These are phyloP conservation scores for Fusarium napiforme DNA, from an alignment of 2,329 filamentous ascomycete genomes.

Conservation along the genomic window DNA sequence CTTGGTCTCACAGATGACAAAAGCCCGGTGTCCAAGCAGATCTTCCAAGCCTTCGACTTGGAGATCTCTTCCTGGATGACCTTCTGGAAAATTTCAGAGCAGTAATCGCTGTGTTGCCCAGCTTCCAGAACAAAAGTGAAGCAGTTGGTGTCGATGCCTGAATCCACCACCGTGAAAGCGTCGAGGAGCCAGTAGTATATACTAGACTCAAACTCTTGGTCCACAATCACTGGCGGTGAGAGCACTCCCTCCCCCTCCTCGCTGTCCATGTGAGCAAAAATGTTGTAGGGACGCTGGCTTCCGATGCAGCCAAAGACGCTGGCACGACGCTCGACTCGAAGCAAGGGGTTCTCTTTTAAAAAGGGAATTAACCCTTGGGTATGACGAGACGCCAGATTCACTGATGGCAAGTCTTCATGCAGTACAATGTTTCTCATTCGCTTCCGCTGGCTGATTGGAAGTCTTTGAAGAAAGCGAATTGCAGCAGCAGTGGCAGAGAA, in stretches of 20 bases:
- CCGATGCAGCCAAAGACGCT: background rate
- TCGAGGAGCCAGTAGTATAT: background rate
- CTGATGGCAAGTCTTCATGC: slow-evolving; percentile 1
- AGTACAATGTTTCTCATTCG: slow-evolving; percentile 9
- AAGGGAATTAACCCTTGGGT: background rate
- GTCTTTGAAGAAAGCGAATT: slow-evolving; percentile 6
- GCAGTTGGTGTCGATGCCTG: background rate
- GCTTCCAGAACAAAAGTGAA: slow-evolving; percentile 9
- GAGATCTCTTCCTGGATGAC: background rate
- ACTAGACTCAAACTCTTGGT: accelerated
- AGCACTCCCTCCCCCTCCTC: too few relatives aligned
- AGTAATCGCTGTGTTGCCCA: background rate
- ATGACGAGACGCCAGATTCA: background rate
- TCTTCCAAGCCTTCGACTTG: background rate
- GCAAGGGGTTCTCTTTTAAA: slow-evolving; percentile 4
- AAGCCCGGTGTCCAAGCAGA: background rate
- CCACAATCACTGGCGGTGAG: too few relatives aligned
- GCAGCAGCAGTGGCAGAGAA: slow-evolving; percentile 25
- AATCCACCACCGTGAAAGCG: background rate
- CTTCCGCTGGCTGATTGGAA: background rate
- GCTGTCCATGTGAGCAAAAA: too few relatives aligned
- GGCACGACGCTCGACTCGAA: slow-evolving; percentile 19
- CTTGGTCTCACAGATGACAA: too few relatives aligned
- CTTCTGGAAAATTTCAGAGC: background rate
- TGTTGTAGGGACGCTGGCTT: accelerated